Conservation (phyloP, 352 stramenopile species). For the Pythium insidiosum region DNA sequence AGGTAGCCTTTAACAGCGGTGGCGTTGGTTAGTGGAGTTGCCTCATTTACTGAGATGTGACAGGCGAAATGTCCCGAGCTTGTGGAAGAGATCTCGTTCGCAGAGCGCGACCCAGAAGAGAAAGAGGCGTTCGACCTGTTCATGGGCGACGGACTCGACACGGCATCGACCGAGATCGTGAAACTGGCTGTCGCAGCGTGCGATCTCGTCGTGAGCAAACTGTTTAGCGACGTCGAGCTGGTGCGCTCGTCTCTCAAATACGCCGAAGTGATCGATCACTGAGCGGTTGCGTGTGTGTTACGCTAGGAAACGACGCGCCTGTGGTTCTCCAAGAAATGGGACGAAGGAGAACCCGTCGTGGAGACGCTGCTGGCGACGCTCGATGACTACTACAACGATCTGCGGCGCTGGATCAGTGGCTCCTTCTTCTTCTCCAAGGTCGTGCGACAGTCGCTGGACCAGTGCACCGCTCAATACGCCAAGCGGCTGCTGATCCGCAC, state of each 20-base stretch:
- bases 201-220: constrained; percentile 61
- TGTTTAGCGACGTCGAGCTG: constrained; percentile 73
- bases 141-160: constrained; percentile 67
- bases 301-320: constrained; percentile 52
- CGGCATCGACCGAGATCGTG: constrained; percentile 76
- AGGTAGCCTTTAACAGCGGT: constrained; percentile 23
- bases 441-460: constrained; percentile 59
- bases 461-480: constrained; percentile 55
- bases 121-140: constrained; percentile 72
- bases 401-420: constrained; percentile 67
- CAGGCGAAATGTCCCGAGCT: constrained; percentile 77
- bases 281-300: not conserved
- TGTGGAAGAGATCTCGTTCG: constrained; percentile 78
- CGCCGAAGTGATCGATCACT: too few relatives aligned
- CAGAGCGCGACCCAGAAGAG: constrained; percentile 55
- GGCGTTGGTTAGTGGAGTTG: constrained; percentile 1
- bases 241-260: constrained; percentile 19
- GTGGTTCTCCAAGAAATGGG: constrained; percentile 83
- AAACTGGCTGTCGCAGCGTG: constrained; percentile 56
- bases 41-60: not conserved
- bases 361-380: constrained; percentile 68
- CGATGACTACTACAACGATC: constrained; percentile 68
- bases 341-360: constrained; percentile 64
- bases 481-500: constrained; percentile 52
- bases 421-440: constrained; percentile 85